Percentiles rank a stretch among this genome's conserved stretches.
These are phyloP conservation scores for Nicotiana tabacum DNA, from an alignment of 257 asterid genomes.

Conservation along the genomic window DNA sequence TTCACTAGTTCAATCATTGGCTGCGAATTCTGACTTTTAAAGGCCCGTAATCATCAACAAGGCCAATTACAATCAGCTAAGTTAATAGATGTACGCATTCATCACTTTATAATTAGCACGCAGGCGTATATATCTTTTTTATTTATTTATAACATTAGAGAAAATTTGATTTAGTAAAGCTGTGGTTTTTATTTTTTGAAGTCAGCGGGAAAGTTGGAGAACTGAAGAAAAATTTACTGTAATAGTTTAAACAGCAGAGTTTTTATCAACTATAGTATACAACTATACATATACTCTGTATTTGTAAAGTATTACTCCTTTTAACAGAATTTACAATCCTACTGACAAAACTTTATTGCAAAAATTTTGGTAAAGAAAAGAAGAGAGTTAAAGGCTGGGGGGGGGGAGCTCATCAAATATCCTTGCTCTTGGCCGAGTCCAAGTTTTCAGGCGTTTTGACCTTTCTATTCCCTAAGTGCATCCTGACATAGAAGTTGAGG, in stretches of 20 bases:
- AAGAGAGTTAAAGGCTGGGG: no score
- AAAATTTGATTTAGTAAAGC: no score
- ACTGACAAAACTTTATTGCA: background rate
- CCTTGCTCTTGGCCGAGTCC: background rate
- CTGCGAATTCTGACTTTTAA: background rate
- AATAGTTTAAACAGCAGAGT: no score
- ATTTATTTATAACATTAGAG: no score
- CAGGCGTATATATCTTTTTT: no score
- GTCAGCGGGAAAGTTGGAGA: no score
- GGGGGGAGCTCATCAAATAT: background rate
- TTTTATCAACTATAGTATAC: background rate
- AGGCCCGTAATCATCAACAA: no score
- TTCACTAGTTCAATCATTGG: background rate
- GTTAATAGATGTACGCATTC: no score
- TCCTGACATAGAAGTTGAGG: constrained; percentile 57
- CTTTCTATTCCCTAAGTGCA: constrained; percentile 26
- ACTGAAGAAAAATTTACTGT: no score
- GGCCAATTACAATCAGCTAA: no score
- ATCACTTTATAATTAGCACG: no score
- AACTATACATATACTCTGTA: background rate
- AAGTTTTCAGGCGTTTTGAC: background rate
- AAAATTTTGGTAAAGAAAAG: background rate
- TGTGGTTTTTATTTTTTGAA: no score
- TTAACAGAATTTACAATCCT: background rate
- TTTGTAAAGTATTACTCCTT: background rate